A percentile compares a stretch with the other conserved stretches of the same genome.
These are phyloP conservation scores for Blastomyces gilchristii DNA, from an alignment of 2,329 filamentous ascomycete genomes.

Conservation along the genomic window DNA sequence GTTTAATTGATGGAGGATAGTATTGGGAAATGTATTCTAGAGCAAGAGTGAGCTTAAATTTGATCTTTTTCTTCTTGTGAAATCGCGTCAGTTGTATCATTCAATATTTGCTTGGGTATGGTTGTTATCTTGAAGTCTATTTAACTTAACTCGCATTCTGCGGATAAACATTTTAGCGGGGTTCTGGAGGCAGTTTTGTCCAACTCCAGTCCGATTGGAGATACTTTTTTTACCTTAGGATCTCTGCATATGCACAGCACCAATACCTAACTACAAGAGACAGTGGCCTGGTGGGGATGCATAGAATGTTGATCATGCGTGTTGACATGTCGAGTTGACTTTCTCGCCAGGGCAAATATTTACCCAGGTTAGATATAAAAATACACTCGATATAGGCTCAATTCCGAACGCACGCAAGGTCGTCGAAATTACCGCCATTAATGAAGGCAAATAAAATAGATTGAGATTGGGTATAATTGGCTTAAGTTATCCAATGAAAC, in stretches of 20 bases:
- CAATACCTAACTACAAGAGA: background rate
- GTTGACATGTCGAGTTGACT: background rate
- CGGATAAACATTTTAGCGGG: constrained; percentile 3
- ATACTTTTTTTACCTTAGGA: background rate
- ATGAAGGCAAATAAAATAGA: background rate
- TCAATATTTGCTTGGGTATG: no score
- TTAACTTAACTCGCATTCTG: no score
- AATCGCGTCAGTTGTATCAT: background rate
- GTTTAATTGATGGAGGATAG: background rate
- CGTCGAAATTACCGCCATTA: background rate
- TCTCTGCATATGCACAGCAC: background rate
- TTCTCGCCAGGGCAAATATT: background rate
- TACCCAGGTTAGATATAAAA: background rate
- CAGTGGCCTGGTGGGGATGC: background rate
- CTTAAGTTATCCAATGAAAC: background rate
- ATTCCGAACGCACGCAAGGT: no score
- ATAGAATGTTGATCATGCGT: background rate
- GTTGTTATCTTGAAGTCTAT: no score
- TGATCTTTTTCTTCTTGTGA: background rate
- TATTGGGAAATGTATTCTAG: background rate
- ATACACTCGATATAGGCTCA: background rate
- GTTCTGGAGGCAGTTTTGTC: background rate
- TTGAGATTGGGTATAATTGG: background rate
- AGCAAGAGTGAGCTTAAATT: background rate
- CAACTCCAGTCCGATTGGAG: background rate